phyloP scores from a whole-genome alignment of 371 early-diverging fungal genomes.

The Mortierella sp. region DNA sequence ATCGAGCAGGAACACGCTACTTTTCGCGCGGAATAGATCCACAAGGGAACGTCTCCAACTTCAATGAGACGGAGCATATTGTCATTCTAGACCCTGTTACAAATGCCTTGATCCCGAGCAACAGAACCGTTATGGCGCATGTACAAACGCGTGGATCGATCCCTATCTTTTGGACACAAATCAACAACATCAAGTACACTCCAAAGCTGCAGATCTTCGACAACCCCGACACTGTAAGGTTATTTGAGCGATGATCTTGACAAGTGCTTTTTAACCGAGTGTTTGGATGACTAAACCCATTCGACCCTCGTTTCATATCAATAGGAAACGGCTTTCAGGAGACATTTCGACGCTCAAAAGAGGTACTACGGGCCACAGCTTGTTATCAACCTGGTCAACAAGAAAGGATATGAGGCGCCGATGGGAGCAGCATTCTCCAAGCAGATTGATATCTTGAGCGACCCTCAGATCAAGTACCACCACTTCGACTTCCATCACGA shows the following conservation, averaged over 20 bases:
- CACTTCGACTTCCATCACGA: conserved; percentile 98
- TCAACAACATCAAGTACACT: conserved; percentile 91
- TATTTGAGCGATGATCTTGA: neutral
- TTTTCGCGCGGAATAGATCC: conserved; percentile 96
- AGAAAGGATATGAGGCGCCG: conserved; percentile 88
- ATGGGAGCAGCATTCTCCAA: conserved; percentile 88
- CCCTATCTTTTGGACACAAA: conserved; percentile 97
- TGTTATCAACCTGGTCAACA: conserved; percentile 94
- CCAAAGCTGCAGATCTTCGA: conserved; percentile 87
- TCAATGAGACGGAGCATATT: conserved; percentile 98
- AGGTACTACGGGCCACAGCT: conserved; percentile 82
- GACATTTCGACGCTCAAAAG: conserved; percentile 84
- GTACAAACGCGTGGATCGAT: conserved; percentile 99
- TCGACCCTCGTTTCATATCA: neutral
- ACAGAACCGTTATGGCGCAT: conserved; percentile 67
- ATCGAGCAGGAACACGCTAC: conserved; percentile 89
- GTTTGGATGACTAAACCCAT: neutral
- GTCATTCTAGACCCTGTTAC: conserved; percentile 68
- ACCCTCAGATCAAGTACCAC: conserved; percentile 76
- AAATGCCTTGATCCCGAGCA: conserved; percentile 9
- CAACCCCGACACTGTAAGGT: conserved; percentile 74
- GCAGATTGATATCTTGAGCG: conserved; percentile 67
- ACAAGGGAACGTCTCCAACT: conserved; percentile 96
- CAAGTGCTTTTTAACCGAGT: too few relatives aligned
- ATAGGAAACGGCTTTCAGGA: conserved; percentile 62